These are phyloP conservation scores for Monilinia fructigena DNA, from an alignment of 2,329 filamentous ascomycete genomes.

Conservation along the genomic window DNA sequence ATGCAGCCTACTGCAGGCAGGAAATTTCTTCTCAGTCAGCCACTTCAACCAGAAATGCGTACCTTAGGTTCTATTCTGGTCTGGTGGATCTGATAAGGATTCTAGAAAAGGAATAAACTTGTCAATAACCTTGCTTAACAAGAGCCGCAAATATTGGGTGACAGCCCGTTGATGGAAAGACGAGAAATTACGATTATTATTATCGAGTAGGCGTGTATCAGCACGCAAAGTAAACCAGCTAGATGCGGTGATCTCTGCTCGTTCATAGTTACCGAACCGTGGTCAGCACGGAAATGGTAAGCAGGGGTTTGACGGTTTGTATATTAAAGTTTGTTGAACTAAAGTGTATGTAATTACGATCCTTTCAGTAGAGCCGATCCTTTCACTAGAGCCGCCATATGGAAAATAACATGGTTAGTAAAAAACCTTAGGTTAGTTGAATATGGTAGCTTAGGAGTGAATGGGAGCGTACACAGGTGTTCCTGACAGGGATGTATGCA, in stretches of 20 bases:
- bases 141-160: slow-evolving; percentile 3
- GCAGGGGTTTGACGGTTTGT: slow-evolving; percentile 12
- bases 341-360: slow-evolving; percentile 16
- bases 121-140: slow-evolving; percentile 1
- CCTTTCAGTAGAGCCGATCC: not conserved
- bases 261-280: slow-evolving; percentile 6
- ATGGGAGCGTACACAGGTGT: not conserved
- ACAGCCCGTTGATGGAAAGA: not conserved
- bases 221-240: not conserved
- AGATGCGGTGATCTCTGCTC: not conserved
- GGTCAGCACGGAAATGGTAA: slow-evolving; percentile 19
- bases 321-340: slow-evolving; percentile 20
- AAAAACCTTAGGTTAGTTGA: not conserved
- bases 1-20: slow-evolving; percentile 8
- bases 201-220: slow-evolving; percentile 2
- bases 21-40: slow-evolving; percentile 21
- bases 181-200: not conserved
- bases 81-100: not conserved
- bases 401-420: not conserved
- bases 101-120: slow-evolving; percentile 9
- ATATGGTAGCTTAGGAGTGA: not conserved
- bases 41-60: slow-evolving; percentile 13
- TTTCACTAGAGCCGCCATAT: slow-evolving; percentile 1
- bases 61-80: not conserved
- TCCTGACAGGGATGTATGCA: not conserved